Conservation (phyloP, 192 early-diverging fungal species). For the Borealophlyctis nickersoniae region DNA sequence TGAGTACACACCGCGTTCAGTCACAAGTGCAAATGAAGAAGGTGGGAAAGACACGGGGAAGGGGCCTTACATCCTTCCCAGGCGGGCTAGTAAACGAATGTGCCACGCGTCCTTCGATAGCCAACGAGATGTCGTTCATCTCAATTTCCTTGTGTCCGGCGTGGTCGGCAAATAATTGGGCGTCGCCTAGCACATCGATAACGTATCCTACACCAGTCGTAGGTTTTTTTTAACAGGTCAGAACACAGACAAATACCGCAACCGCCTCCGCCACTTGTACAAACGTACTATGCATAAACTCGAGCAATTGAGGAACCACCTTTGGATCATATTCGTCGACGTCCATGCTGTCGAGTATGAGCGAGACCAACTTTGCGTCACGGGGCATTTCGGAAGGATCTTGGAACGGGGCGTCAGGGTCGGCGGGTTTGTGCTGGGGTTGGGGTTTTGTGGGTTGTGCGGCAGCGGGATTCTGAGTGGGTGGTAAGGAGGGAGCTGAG, state of each 20-base stretch:
- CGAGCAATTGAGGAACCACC: constrained; percentile 86
- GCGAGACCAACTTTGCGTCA: constrained; percentile 75
- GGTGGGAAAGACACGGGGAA: neutral
- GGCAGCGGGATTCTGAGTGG: too few species aligned
- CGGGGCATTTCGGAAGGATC: constrained; percentile 45
- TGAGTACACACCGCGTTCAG: neutral
- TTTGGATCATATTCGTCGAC: constrained; percentile 87
- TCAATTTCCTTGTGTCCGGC: constrained; percentile 73
- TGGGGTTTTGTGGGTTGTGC: too few species aligned
- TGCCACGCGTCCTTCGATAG: constrained; percentile 87
- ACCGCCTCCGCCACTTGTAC: neutral
- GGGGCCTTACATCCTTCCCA: constrained; percentile 69
- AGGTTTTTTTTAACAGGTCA: constrained; percentile 7
- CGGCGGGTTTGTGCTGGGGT: too few species aligned
- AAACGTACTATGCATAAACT: constrained; percentile 82
- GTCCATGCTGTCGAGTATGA: constrained; percentile 80
- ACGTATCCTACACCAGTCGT: constrained; percentile 86
- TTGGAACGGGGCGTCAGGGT: too few species aligned
- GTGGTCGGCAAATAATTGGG: constrained; percentile 89
- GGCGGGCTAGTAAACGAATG: constrained; percentile 89
- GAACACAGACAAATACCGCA: neutral
- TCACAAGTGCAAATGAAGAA: neutral
- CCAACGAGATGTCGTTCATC: constrained; percentile 82
- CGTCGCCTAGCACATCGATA: constrained; percentile 87
- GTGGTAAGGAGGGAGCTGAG: too few species aligned